Evolutionary conservation across 2,329 filamentous ascomycete genomes (phyloP).

Genomic region (Aspergillus neotritici): DNA sequence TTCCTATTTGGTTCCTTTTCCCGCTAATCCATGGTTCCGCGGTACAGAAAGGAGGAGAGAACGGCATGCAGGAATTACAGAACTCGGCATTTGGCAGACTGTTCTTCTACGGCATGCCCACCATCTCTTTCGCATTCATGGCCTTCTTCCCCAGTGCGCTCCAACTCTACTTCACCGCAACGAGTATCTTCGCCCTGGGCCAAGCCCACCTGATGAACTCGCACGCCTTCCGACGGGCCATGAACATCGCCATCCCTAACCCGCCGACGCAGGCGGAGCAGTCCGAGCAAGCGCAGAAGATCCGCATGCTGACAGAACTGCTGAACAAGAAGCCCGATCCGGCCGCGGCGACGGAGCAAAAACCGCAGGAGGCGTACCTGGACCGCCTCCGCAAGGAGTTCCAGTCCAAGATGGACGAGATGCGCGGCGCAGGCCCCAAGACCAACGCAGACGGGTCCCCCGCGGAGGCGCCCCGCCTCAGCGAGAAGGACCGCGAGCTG

Average conservation of each 20-base stretch:
- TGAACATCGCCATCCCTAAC: conserved; percentile 22
- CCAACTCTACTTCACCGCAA: conserved; percentile 57
- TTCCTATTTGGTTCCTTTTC: too few species aligned
- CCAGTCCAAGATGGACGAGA: conserved; percentile 16
- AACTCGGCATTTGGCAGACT: conserved; percentile 26
- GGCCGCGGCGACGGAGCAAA: conserved; percentile 1
- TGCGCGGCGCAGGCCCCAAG: conserved; percentile 18
- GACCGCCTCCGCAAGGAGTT: conserved; percentile 31
- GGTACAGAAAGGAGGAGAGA: conserved; percentile 35
- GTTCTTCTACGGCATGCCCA: conserved; percentile 46
- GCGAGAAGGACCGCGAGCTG: conserved; percentile 29
- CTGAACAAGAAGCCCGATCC: conserved; percentile 13
- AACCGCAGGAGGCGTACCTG: conserved; percentile 25
- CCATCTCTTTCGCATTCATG: conserved; percentile 50
- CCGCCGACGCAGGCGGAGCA: background rate
- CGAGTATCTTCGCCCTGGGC: conserved; percentile 30
- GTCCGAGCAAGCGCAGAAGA: conserved; percentile 8
- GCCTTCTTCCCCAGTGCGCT: conserved; percentile 51
- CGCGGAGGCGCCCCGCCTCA: conserved; percentile 19
- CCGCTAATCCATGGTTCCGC: background rate
- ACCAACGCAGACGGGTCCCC: conserved; percentile 18
- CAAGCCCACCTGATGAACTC: conserved; percentile 46
- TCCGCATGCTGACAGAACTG: conserved; percentile 16
- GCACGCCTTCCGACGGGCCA: conserved; percentile 23
- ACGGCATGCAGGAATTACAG: conserved; percentile 29